Conservation (phyloP, 345 rosid species). For the Pugionium cornutum region DNA sequence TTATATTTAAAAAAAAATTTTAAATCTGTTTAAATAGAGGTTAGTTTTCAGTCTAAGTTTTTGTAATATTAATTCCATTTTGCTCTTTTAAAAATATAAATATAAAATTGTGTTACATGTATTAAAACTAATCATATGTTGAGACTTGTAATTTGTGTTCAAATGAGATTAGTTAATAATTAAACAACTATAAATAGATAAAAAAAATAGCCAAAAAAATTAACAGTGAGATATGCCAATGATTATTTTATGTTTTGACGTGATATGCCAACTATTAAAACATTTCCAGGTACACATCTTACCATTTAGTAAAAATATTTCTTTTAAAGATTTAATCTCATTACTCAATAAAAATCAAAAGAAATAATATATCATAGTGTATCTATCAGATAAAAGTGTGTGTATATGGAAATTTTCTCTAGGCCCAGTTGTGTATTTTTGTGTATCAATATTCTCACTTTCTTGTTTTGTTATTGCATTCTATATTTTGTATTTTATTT, state of each 20-base stretch:
- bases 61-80: too few species aligned
- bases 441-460: conserved; percentile 15
- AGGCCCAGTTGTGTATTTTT: neutral
- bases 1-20: too few species aligned
- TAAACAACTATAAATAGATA: neutral
- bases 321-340: neutral
- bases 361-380: neutral
- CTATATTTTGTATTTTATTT: too few species aligned
- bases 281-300: neutral
- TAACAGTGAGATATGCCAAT: neutral
- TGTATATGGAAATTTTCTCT: neutral
- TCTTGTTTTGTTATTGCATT: neutral
- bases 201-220: neutral
- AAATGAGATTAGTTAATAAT: neutral
- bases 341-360: neutral
- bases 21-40: too few species aligned
- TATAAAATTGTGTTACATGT: neutral
- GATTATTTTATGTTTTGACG: too few species aligned
- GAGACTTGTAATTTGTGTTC: neutral
- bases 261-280: neutral
- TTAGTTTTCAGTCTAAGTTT: too few species aligned
- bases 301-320: neutral
- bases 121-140: neutral
- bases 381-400: neutral
- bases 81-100: too few species aligned